These are phyloP conservation scores for Amborella trichopoda DNA, from an alignment of 164 flowering plant species.

Conservation along the genomic window DNA sequence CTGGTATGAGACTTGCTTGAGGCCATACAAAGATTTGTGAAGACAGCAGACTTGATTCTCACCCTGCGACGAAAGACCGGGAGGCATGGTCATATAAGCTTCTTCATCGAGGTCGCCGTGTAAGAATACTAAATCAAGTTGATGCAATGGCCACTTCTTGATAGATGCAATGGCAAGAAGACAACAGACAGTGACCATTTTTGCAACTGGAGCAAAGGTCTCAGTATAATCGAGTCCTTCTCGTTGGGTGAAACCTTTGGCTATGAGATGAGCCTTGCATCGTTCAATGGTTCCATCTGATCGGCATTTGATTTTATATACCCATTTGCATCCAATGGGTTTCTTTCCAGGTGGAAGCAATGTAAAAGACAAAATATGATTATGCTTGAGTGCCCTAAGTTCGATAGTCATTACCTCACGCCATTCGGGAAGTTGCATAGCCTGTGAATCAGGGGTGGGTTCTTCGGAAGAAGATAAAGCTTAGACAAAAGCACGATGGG, in stretches of 20 bases:
- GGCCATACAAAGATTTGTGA: not conserved
- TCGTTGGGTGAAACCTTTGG: too few relatives aligned
- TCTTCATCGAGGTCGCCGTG: not conserved
- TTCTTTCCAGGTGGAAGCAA: not conserved
- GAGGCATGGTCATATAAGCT: not conserved
- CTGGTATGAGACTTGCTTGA: not conserved
- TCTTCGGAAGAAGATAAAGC: not conserved
- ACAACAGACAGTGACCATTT: not conserved
- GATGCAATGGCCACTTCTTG: not conserved
- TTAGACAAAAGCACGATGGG: not conserved
- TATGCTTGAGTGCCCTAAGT: not conserved
- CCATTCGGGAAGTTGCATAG: not conserved
- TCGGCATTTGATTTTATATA: not conserved
- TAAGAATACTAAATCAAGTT: not conserved
- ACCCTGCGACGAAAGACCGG: not conserved
- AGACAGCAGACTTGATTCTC: not conserved
- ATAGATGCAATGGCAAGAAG: not conserved
- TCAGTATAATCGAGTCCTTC: too few relatives aligned
- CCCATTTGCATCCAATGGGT: too few relatives aligned
- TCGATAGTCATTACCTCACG: not conserved
- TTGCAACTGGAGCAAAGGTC: too few relatives aligned
- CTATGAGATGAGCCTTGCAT: too few relatives aligned
- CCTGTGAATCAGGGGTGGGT: not conserved
- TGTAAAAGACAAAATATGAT: not conserved
- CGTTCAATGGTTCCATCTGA: too few relatives aligned